Conservation (phyloP, 192 early-diverging fungal species). For the Coemansia furcata region DNA sequence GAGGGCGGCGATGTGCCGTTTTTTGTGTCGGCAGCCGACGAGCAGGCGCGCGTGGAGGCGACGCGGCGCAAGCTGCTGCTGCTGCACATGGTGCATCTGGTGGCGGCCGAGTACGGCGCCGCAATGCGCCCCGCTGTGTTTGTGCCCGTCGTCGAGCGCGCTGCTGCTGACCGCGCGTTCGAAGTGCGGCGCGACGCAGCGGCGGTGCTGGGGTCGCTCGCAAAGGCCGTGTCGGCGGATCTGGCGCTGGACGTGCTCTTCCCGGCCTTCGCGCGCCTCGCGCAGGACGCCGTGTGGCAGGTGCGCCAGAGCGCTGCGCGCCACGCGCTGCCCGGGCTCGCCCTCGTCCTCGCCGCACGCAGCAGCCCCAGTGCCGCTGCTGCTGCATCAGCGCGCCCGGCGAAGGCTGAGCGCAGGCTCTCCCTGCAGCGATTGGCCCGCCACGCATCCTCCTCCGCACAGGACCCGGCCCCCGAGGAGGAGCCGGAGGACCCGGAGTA, state of each 20-base stretch:
- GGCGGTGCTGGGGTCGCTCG: slow-evolving; percentile 44
- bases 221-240: slow-evolving; percentile 44
- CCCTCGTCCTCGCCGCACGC: slow-evolving; percentile 38
- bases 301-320: slow-evolving; percentile 49
- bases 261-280: slow-evolving; percentile 34
- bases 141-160: slow-evolving; percentile 50
- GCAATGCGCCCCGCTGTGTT: slow-evolving; percentile 50
- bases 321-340: slow-evolving; percentile 49
- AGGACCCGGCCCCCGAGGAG: neutral
- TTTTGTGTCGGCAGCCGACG: slow-evolving; percentile 42
- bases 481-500: neutral
- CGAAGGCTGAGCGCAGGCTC: slow-evolving; percentile 20
- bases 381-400: neutral
- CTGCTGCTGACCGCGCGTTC: slow-evolving; percentile 35
- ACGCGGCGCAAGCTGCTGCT: slow-evolving; percentile 50
- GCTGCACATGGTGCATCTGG: slow-evolving; percentile 51
- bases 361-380: neutral
- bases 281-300: slow-evolving; percentile 51
- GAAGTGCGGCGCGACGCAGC: slow-evolving; percentile 55
- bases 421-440: slow-evolving; percentile 28
- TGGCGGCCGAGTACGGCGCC: slow-evolving; percentile 42
- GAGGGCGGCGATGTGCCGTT: slow-evolving; percentile 5
- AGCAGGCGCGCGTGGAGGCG: slow-evolving; percentile 37
- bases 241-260: slow-evolving; percentile 48
- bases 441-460: neutral